Evolutionary conservation across 805 yeast species (phyloP), one percentile per base, ranked within the genome.

Genomic region (Starmera dryadoides): DNA sequence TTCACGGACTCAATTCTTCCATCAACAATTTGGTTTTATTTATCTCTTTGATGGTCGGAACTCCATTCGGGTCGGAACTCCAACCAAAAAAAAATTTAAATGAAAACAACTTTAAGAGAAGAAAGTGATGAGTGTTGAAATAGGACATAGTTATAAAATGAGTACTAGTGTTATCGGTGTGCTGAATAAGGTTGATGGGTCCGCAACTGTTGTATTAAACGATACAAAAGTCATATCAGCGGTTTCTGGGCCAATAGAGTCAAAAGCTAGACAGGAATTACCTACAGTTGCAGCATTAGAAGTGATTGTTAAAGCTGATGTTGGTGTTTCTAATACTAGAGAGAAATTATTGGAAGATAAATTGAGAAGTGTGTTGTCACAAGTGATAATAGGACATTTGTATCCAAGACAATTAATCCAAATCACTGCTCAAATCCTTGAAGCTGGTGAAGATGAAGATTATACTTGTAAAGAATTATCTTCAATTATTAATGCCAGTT

Each of bases 191-290:
- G 91, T 81, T 2, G 96, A 87, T 57, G 97, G 97, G 1, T 85
- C 95, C 1, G 79, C 91, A 1, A 72, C 72, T 19, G 66, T 79
- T 41, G 55, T 62, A 14, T 56, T 63, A n/a, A 76, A 73, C 2
- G 58, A 58, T 15, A 75, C 83, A 1, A 73, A 73, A 41, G 79
- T 84, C 3, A 61, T 89, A 2, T 77, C 81, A 33, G 79, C 96
- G 0, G 89, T 91, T 1, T 74, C 89, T 1, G 98, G 98, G 0
- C 98, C 98, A 0, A 73, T 91, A 23, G 97, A 91, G 52, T 80
- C 86, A 10, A 82, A 81, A 56, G 61, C 77, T 12, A 74, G 91
- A 49, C 95, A 88, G 55, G 98, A 91, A 56, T 59, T 80, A 26
- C 96, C 97, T 10, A 80, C 84, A 14, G 66, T 71, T 34, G 81